phyloP scores from a whole-genome alignment of 176 grass and related monocot species.

The Carex kokanica region DNA sequence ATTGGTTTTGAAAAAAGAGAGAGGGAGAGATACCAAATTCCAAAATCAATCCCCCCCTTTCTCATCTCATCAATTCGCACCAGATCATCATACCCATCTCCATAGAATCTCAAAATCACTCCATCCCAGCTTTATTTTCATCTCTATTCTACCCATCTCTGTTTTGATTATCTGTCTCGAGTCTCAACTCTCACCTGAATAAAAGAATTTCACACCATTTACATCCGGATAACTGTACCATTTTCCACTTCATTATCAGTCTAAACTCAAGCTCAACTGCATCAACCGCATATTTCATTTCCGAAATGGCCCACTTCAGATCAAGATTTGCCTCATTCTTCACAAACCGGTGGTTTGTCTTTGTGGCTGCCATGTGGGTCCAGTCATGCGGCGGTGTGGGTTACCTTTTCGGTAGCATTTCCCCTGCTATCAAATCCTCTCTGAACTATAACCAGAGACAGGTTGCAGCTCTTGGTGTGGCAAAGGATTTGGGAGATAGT shows the following conservation, averaged over 20 bases:
- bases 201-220: neutral
- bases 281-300: neutral
- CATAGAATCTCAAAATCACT: neutral
- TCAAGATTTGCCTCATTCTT: conserved; percentile 41
- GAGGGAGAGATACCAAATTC: neutral
- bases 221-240: neutral
- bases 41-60: neutral
- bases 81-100: neutral
- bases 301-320: conserved; percentile 12
- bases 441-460: conserved; percentile 85
- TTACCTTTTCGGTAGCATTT: conserved; percentile 90
- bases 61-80: neutral
- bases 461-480: conserved; percentile 75
- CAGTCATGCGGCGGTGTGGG: conserved; percentile 76
- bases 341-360: conserved; percentile 74
- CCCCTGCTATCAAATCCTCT: conserved; percentile 77
- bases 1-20: no score
- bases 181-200: neutral
- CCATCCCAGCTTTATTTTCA: neutral
- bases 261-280: neutral
- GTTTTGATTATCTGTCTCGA: neutral
- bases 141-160: neutral
- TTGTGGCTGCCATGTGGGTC: conserved; percentile 98
- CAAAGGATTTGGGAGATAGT: conserved; percentile 89
- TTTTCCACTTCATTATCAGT: neutral